A percentile compares a stretch with the other conserved stretches of the same genome.
Conservation (phyloP, 179 eudicot species). For the Carnegiea gigantea region DNA sequence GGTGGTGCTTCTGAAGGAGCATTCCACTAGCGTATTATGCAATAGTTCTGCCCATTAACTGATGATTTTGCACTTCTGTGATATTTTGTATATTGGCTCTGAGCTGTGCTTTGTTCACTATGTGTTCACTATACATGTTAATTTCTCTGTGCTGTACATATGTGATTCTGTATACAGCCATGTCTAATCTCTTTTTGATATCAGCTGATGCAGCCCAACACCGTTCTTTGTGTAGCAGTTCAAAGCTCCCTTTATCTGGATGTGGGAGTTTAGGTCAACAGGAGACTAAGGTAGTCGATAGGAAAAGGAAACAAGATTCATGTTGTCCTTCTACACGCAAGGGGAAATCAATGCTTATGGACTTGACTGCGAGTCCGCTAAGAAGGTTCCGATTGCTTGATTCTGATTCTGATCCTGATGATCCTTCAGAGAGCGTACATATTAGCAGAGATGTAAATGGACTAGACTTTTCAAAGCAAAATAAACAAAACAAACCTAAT, state of each 20-base stretch:
- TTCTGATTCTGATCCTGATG: constrained; percentile 74
- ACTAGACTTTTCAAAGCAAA: constrained; percentile 29
- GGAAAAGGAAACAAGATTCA: constrained; percentile 43
- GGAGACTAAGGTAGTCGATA: constrained; percentile 28
- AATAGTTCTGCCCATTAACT: background rate
- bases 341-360: constrained; percentile 38
- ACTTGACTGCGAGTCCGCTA: constrained; percentile 65
- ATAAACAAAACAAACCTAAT: constrained; percentile 12
- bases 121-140: background rate
- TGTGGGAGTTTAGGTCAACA: constrained; percentile 53
- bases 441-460: constrained; percentile 21
- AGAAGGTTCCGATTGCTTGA: constrained; percentile 85
- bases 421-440: constrained; percentile 33
- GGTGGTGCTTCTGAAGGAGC: background rate
- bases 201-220: constrained; percentile 38
- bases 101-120: background rate
- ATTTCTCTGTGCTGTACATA: background rate
- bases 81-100: constrained; percentile 11
- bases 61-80: background rate
- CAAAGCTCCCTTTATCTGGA: constrained; percentile 63
- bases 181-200: constrained; percentile 16
- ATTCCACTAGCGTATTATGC: background rate
- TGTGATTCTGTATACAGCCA: constrained; percentile 2
- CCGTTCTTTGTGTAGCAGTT: constrained; percentile 66
- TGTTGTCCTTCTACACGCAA: constrained; percentile 37